These are phyloP conservation scores for Blastomyces gilchristii DNA, from an alignment of 2,329 filamentous ascomycete species.

Conservation along the genomic window DNA sequence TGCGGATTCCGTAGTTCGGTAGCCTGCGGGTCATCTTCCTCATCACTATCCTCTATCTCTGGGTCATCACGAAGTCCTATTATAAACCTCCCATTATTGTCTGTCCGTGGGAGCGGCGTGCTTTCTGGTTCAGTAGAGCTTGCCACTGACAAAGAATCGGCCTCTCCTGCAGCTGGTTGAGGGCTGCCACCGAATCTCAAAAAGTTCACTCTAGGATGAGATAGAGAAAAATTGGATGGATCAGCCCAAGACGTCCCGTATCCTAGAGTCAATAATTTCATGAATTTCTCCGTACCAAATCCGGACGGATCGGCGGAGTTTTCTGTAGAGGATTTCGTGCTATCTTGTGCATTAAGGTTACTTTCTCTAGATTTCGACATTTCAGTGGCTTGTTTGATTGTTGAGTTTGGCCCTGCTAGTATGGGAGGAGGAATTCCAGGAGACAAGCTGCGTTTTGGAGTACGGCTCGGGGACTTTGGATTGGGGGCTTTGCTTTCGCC, in stretches of 20 bases:
- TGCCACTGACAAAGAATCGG: constrained; percentile 13
- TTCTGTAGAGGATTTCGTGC: constrained; percentile 7
- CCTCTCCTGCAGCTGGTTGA: not conserved
- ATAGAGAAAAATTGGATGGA: constrained; percentile 23
- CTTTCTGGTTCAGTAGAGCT: constrained; percentile 17
- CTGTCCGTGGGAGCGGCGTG: constrained; percentile 18
- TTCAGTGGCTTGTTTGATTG: constrained; percentile 13
- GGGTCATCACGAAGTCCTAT: constrained; percentile 37
- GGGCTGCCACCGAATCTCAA: constrained; percentile 17
- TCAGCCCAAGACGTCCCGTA: constrained; percentile 41
- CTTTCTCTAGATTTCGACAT: constrained; percentile 14
- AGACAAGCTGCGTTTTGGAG: constrained; percentile 21
- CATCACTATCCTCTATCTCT: constrained; percentile 29
- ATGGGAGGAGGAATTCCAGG: constrained; percentile 39
- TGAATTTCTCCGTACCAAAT: constrained; percentile 36
- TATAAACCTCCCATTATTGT: constrained; percentile 30
- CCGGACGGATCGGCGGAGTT: constrained; percentile 21
- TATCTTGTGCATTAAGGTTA: constrained; percentile 13
- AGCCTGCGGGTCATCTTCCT: constrained; percentile 17
- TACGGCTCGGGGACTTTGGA: constrained; percentile 2
- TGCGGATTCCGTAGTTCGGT: not conserved
- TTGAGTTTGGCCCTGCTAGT: constrained; percentile 20
- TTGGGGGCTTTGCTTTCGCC: not conserved
- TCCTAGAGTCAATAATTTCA: constrained; percentile 42
- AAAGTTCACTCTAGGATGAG: constrained; percentile 22